These are phyloP conservation scores for Exophiala mesophila DNA, from an alignment of 2,329 filamentous ascomycete species.

Conservation along the genomic window DNA sequence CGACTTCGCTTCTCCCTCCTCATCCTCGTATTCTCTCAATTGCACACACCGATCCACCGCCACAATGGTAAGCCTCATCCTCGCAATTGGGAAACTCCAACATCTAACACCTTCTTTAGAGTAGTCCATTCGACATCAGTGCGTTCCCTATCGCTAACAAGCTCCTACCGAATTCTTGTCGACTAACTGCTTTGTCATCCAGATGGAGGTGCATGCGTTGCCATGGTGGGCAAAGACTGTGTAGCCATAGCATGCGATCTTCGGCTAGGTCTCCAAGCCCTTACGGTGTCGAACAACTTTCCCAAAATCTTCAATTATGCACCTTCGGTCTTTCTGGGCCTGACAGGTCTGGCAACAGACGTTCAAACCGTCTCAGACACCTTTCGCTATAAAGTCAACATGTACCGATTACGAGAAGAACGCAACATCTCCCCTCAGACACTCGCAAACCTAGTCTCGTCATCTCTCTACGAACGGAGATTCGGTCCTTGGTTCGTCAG, in stretches of 20 bases:
- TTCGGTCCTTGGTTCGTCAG: conserved; percentile 97
- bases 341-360: conserved; percentile 94
- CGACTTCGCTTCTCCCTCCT: conserved; percentile 7
- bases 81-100: not conserved
- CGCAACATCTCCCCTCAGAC: conserved; percentile 91
- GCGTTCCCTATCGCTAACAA: conserved; percentile 37
- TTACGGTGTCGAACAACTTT: conserved; percentile 99
- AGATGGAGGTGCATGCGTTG: conserved; percentile 90
- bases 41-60: too few species aligned
- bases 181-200: conserved; percentile 4
- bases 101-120: conserved; percentile 50
- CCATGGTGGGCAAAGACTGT: conserved; percentile 99
- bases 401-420: conserved; percentile 98
- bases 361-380: conserved; percentile 91
- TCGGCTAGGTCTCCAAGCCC: conserved; percentile 88
- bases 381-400: conserved; percentile 99
- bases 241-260: conserved; percentile 99
- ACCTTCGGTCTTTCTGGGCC: conserved; percentile 81
- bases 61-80: conserved; percentile 36
- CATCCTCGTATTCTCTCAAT: too few species aligned
- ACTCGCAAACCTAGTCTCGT: conserved; percentile 92
- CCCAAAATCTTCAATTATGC: conserved; percentile 99
- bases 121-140: conserved; percentile 96
- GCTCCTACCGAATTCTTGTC: too few species aligned
- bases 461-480: conserved; percentile 84